Evolutionary conservation across 164 flowering plant genomes (phyloP).

Genomic region (Dillenia suffruticosa): DNA sequence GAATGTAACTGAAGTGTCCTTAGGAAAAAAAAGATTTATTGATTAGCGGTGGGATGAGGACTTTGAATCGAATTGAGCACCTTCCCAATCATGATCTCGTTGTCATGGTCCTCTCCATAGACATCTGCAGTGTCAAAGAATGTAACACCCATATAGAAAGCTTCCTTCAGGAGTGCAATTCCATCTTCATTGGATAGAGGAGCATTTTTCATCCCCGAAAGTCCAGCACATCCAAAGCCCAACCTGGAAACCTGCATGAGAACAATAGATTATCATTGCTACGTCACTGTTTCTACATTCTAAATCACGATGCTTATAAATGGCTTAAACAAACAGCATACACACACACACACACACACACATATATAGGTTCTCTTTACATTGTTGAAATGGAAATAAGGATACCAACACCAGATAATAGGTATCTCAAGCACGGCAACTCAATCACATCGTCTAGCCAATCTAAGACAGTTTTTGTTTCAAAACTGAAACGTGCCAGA

Average conservation of each 20-base stretch:
- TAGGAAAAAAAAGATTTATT: too few relatives aligned
- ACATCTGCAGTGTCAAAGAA: conserved; percentile 30
- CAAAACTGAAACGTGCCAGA: too few relatives aligned
- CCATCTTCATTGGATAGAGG: conserved; percentile 25
- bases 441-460: background rate
- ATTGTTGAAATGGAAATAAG: background rate
- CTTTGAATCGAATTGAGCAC: conserved; percentile 1
- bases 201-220: conserved; percentile 16
- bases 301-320: background rate
- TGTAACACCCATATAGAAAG: conserved; percentile 25
- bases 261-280: background rate
- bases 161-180: conserved; percentile 20
- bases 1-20: too few relatives aligned
- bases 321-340: background rate
- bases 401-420: background rate
- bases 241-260: conserved; percentile 22
- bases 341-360: background rate
- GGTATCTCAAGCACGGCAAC: background rate
- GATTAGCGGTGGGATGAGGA: background rate
- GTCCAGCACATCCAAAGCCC: conserved; percentile 27
- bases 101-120: conserved; percentile 18
- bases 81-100: conserved; percentile 31
- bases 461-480: too few relatives aligned
- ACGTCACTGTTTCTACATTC: background rate
- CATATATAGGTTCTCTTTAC: too few relatives aligned